Evolutionary conservation across 2,329 filamentous ascomycete species (phyloP).

Genomic region (Talaromyces sp.): DNA sequence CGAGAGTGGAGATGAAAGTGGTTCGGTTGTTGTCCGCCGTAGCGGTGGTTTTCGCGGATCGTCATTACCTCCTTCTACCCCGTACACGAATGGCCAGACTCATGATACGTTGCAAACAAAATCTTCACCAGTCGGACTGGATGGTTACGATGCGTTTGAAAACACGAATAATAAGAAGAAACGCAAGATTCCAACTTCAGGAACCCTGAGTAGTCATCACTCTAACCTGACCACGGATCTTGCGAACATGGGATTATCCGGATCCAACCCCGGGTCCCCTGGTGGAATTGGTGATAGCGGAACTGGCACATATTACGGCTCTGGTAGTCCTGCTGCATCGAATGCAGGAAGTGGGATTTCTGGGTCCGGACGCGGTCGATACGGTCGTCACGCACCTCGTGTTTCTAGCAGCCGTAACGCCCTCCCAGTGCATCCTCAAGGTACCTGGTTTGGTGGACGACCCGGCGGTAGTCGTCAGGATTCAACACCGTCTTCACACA

Average conservation of each 20-base stretch:
- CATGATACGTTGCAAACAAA: conserved; percentile 37
- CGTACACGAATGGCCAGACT: conserved; percentile 27
- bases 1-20: conserved; percentile 62
- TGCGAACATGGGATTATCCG: conserved; percentile 60
- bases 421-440: conserved; percentile 55
- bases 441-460: conserved; percentile 53
- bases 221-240: conserved; percentile 61
- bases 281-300: conserved; percentile 45
- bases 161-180: conserved; percentile 99
- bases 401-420: conserved; percentile 58
- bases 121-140: conserved; percentile 68
- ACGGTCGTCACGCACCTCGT: conserved; percentile 57
- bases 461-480: conserved; percentile 47
- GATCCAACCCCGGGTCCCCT: conserved; percentile 44
- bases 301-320: conserved; percentile 55
- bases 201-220: conserved; percentile 62
- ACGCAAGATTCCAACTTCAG: conserved; percentile 89
- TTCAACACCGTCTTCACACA: conserved; percentile 46
- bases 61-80: conserved; percentile 32
- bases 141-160: conserved; percentile 96
- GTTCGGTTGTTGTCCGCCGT: conserved; percentile 41
- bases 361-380: conserved; percentile 78
- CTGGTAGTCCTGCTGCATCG: conserved; percentile 50
- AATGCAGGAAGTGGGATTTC: conserved; percentile 68
- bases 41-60: conserved; percentile 42